Base-by-base conservation (phyloP, 2,329 filamentous ascomycete species). In the Fusarium brevicatenulatum region DNA sequence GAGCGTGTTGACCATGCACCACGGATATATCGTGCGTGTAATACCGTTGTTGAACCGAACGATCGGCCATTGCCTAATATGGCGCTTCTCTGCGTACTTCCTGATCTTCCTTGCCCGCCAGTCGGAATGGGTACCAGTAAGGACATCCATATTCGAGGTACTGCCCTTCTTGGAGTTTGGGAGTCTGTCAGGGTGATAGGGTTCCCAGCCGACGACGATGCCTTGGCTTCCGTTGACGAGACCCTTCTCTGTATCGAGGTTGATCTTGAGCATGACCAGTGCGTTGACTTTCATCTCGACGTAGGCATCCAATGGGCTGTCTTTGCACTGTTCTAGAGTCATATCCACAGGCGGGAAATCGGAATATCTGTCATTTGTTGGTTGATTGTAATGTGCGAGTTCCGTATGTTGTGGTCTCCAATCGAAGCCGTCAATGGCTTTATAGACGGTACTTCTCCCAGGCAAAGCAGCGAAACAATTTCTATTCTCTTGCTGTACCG, bases 31-130 rank as follows among this genome's bases (percentile, higher is more conserved):
- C 2, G 85, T 85, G 6, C 80, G 78, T 5, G 70, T 76, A 1
- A 50, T 10, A 2, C 85, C 85, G 62, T 89, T 89, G 34, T 84
- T 80, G 68, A 91, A 91, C 2, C 74, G 72, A 5, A 91, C 88
- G 4, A 67, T 49, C 0, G 77, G 78, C 73, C 76, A 79, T 49
- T 4, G 4, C 5, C 10, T 0, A 8, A 16, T 30, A 0, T 5
- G 0, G 2, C 34, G 13, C 23, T 0, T 16, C 1, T 16, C 1
- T 12, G 13, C 18, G 32, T 66, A 66, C 1, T 7, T 1, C 0
- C 1, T 1, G 21, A 46, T 30, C 46, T 9, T 11, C 2, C 11
- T 65, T 13, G 4, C 7, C 4, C 30, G 40, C 54, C 46, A 49
- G 46, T 15, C 1, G 0, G 50, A 30, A 30, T 75, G 13, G 0